Conservation (phyloP, 768 basidiomycete genomes). For the Mrakia hoshinonis region DNA sequence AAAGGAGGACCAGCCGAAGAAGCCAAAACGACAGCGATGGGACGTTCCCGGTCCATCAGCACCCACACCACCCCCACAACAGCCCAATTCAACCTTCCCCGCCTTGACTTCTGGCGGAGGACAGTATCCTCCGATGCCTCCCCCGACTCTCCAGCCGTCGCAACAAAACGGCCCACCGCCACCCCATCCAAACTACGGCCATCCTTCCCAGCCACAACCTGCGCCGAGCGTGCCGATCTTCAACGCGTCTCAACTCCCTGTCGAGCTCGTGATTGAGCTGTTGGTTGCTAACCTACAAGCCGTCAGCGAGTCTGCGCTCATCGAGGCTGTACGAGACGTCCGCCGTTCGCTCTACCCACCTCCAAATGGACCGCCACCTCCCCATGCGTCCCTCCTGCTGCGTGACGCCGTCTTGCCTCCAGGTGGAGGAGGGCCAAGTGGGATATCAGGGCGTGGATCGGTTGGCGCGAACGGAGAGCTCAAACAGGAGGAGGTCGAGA, state of each 20-base stretch:
- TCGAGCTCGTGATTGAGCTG: conserved; percentile 21
- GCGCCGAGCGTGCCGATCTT: not conserved
- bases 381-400: not conserved
- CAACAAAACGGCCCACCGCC: not conserved
- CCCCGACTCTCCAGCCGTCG: not conserved
- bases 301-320: not conserved
- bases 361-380: not conserved
- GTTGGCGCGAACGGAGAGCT: not conserved
- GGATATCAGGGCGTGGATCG: not conserved
- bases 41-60: not conserved
- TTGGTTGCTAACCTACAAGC: conserved; percentile 13
- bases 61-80: not conserved
- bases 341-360: not conserved
- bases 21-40: not conserved
- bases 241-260: conserved; percentile 15
- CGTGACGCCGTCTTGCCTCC: not conserved
- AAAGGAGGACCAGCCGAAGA: not conserved
- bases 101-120: not conserved
- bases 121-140: conserved; percentile 15
- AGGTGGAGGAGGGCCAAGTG: not conserved
- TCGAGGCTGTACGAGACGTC: not conserved
- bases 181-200: not conserved
- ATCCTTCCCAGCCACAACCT: not conserved
- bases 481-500: conserved; percentile 12
- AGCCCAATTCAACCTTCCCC: not conserved